Conservation (phyloP, 345 rosid species). For the Eucalyptus cloeziana region DNA sequence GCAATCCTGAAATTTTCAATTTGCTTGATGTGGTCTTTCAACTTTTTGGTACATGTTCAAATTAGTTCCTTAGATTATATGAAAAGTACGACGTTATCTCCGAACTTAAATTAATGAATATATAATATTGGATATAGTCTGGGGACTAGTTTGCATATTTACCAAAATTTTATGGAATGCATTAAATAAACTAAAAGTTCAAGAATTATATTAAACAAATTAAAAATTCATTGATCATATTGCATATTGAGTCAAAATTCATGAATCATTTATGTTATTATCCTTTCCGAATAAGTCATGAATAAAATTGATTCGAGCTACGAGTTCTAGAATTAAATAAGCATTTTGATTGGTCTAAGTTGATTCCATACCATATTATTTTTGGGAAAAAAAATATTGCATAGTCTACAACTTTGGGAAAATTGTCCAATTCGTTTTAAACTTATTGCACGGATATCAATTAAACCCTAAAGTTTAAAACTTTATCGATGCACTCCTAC, state of each 20-base stretch:
- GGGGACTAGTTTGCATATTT: too few relatives aligned
- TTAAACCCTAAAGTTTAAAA: neutral
- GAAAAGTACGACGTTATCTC: fast-evolving
- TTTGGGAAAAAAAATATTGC: neutral
- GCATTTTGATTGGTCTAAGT: neutral
- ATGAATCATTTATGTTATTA: too few relatives aligned
- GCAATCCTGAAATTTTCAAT: fast-evolving
- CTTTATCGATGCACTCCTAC: neutral
- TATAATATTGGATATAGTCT: neutral
- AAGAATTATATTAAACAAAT: too few relatives aligned
- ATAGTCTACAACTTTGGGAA: neutral
- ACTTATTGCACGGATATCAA: neutral
- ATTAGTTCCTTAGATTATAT: neutral
- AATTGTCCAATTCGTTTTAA: neutral
- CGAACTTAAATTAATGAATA: too few relatives aligned
- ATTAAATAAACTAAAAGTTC: too few relatives aligned
- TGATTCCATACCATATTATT: neutral
- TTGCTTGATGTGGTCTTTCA: fast-evolving
- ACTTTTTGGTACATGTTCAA: neutral
- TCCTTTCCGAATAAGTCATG: neutral
- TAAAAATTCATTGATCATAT: too few relatives aligned
- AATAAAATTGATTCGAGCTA: neutral
- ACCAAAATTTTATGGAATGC: too few relatives aligned
- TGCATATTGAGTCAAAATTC: too few relatives aligned
- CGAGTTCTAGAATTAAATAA: neutral